Conservation (phyloP, 2,329 filamentous ascomycete species). For the Phoma sp. region DNA sequence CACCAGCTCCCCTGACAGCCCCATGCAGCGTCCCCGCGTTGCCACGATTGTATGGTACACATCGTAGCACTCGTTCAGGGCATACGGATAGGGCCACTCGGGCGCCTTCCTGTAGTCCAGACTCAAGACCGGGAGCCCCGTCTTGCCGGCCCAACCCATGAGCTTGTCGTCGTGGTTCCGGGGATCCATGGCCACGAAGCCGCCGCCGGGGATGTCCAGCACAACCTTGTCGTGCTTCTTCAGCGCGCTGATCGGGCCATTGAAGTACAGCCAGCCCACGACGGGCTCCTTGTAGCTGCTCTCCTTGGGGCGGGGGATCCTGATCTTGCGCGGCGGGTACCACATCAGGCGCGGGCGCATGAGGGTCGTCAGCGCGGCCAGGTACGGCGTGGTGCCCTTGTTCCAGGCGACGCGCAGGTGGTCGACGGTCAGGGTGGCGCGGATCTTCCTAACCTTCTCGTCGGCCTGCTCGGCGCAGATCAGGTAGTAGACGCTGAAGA, state of each 20-base stretch:
- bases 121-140: constrained; percentile 86
- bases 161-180: constrained; percentile 93
- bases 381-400: constrained; percentile 87
- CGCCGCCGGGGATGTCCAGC: constrained; percentile 90
- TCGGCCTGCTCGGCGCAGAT: constrained; percentile 93
- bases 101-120: constrained; percentile 90
- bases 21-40: constrained; percentile 77
- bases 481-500: constrained; percentile 90
- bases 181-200: constrained; percentile 97
- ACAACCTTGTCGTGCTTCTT: constrained; percentile 79
- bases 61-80: constrained; percentile 86
- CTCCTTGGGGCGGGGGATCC: constrained; percentile 79
- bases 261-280: constrained; percentile 90
- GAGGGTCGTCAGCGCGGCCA: constrained; percentile 74
- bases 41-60: constrained; percentile 78
- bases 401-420: constrained; percentile 95
- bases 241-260: constrained; percentile 81
- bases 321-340: constrained; percentile 81
- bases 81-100: constrained; percentile 84
- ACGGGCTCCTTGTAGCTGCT: constrained; percentile 87
- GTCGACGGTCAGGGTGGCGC: constrained; percentile 85
- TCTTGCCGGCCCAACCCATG: constrained; percentile 88
- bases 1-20: constrained; percentile 69
- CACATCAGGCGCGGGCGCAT: constrained; percentile 80
- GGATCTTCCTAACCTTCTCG: constrained; percentile 92